Percentiles rank a stretch among this genome's conserved stretches.
phyloP scores from a whole-genome alignment of 2,329 filamentous ascomycete genomes.

The Neonectria faginata region DNA sequence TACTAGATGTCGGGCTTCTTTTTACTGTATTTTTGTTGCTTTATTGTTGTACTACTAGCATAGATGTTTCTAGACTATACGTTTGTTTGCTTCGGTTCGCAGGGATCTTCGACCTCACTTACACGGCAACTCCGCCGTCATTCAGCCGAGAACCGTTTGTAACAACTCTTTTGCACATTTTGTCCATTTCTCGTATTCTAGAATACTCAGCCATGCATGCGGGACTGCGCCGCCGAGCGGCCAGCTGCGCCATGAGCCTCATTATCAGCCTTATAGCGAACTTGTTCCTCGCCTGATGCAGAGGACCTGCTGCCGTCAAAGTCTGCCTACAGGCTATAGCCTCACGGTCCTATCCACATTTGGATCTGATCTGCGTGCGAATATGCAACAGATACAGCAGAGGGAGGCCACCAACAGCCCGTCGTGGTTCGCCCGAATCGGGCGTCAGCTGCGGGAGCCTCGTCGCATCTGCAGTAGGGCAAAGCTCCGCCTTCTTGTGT shows the following conservation, averaged over 20 bases:
- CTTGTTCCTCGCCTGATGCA: neutral
- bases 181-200: neutral
- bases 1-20: no score
- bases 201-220: neutral
- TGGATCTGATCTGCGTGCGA: no score
- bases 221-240: neutral
- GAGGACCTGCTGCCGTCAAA: neutral
- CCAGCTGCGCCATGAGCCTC: neutral
- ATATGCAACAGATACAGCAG: neutral
- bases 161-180: neutral
- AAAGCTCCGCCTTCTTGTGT: no score
- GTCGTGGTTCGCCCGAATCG: neutral
- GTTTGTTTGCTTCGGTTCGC: neutral
- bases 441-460: no score
- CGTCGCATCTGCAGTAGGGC: no score
- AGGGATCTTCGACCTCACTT: neutral
- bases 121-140: neutral
- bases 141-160: neutral
- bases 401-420: neutral
- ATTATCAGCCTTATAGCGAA: neutral
- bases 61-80: neutral
- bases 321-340: no score
- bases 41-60: neutral
- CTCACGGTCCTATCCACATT: no score
- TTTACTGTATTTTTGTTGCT: no score